A percentile compares a stretch with the other conserved stretches of the same genome.
phyloP scores from a whole-genome alignment of 768 basidiomycete genomes.

The Sporobolomyces phaffii region DNA sequence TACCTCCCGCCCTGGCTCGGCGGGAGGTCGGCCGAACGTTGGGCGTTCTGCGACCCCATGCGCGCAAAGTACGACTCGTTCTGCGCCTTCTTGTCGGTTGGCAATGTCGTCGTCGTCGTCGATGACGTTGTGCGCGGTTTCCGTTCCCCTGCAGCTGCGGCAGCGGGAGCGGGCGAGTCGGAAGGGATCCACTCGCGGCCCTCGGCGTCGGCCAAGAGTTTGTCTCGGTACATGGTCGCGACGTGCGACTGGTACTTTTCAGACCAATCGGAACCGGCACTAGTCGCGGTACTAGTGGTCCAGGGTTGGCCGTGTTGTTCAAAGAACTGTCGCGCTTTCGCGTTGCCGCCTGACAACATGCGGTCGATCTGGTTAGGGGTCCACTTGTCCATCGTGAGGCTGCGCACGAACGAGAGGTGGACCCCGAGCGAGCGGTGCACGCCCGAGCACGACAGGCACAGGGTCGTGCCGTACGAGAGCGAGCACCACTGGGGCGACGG shows the following conservation, averaged over 20 bases:
- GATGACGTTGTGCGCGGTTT: no score
- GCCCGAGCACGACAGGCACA: conserved; percentile 66
- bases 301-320: conserved; percentile 63
- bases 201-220: conserved; percentile 70
- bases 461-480: conserved; percentile 58
- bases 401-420: conserved; percentile 56
- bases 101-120: no score
- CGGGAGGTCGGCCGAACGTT: conserved; percentile 68
- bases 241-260: conserved; percentile 91
- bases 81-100: conserved; percentile 52
- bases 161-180: no score
- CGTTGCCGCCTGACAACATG: conserved; percentile 92
- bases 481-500: conserved; percentile 30
- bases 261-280: no score
- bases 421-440: conserved; percentile 87
- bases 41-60: conserved; percentile 75
- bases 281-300: conserved; percentile 56
- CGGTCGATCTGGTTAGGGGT: conserved; percentile 44
- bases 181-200: conserved; percentile 73
- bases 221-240: conserved; percentile 88
- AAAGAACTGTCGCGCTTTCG: conserved; percentile 70
- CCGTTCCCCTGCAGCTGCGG: no score
- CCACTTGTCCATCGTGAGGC: conserved; percentile 40
- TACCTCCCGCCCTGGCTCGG: conserved; percentile 93
- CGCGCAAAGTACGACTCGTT: conserved; percentile 83